These are phyloP conservation scores for Abrus pulchellus DNA, from an alignment of 306 rosid genomes.

Conservation along the genomic window DNA sequence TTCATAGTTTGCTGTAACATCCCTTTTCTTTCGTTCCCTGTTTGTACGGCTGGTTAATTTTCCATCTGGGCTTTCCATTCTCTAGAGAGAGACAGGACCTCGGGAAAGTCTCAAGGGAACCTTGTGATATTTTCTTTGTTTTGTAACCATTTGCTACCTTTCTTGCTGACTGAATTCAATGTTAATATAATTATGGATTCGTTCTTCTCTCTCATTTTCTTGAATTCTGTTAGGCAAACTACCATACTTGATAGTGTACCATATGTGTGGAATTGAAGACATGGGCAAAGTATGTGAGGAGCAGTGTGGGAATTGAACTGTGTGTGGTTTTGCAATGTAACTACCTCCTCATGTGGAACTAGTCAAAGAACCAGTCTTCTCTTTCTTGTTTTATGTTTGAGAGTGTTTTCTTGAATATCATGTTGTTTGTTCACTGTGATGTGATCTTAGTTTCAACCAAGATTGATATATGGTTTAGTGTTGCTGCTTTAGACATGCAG, in stretches of 20 bases:
- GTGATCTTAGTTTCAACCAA: slow-evolving; percentile 5
- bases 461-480: neutral
- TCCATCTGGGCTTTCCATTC: neutral
- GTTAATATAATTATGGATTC: neutral
- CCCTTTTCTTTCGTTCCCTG: neutral
- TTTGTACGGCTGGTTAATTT: neutral
- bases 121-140: neutral
- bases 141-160: neutral
- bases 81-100: neutral
- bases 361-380: neutral
- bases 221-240: neutral
- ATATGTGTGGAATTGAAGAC: neutral
- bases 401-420: slow-evolving; percentile 8
- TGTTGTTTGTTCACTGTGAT: neutral
- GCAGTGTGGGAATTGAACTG: too few species aligned
- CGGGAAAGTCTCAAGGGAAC: neutral
- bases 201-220: neutral
- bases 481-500: neutral
- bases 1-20: neutral
- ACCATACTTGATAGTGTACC: too few species aligned
- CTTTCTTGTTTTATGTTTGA: neutral
- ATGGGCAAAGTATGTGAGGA: neutral
- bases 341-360: too few species aligned
- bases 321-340: too few species aligned
- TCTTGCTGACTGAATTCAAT: neutral